Percentiles rank a stretch among this genome's conserved stretches.
These are phyloP conservation scores for Cucurbita pepo DNA, from an alignment of 306 rosid species.

Conservation along the genomic window DNA sequence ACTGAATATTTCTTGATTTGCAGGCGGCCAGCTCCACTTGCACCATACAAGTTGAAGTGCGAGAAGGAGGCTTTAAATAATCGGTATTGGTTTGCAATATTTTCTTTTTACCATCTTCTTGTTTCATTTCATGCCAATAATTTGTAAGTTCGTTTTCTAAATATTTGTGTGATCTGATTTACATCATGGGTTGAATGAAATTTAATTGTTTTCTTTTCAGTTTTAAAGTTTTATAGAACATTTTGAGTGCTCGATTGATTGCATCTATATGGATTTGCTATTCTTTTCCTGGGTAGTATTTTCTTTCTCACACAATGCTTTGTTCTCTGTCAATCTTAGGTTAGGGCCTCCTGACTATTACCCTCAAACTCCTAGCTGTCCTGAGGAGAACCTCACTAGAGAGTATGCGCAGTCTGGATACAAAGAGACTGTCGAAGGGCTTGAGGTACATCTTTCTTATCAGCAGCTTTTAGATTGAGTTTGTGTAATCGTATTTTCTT, in stretches of 20 bases:
- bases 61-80: conserved; percentile 67
- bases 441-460: conserved; percentile 41
- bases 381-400: conserved; percentile 77
- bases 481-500: background rate
- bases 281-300: background rate
- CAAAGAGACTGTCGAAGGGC: conserved; percentile 78
- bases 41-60: conserved; percentile 84
- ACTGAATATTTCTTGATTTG: conserved; percentile 13
- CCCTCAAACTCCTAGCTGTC: conserved; percentile 74
- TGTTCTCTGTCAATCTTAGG: conserved; percentile 31
- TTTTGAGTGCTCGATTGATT: background rate
- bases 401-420: conserved; percentile 74
- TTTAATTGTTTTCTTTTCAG: background rate
- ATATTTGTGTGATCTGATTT: background rate
- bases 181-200: background rate
- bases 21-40: conserved; percentile 59
- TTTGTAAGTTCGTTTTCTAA: background rate
- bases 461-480: background rate
- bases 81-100: conserved; percentile 30
- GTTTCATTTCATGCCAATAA: background rate
- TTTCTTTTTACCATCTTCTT: background rate
- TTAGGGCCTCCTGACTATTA: conserved; percentile 87
- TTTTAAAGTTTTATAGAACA: background rate
- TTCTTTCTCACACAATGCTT: background rate
- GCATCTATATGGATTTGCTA: background rate